Evolutionary conservation across 1,284 basidiomycete species (phyloP).

Genomic region (Tylopilus sp.): DNA sequence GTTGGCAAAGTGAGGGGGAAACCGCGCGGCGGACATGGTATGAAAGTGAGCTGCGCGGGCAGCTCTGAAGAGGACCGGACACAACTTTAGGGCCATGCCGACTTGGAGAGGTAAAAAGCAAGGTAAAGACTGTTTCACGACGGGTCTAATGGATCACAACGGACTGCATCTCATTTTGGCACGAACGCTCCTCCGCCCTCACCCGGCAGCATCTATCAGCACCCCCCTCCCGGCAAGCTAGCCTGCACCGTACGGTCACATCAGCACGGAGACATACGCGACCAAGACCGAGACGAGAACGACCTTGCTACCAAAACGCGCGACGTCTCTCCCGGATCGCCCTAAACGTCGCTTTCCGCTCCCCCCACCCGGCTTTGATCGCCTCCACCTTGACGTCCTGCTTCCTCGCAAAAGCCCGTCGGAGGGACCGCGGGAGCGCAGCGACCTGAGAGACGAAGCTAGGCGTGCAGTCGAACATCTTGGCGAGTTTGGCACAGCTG

Average conservation of each 20-base stretch:
- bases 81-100: slow-evolving; percentile 16
- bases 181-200: neutral
- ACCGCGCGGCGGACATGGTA: slow-evolving; percentile 25
- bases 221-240: neutral
- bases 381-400: slow-evolving; percentile 41
- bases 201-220: neutral
- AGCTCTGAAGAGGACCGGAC: slow-evolving; percentile 6
- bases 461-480: slow-evolving; percentile 55
- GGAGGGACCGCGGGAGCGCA: slow-evolving; percentile 46
- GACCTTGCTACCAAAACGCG: slow-evolving; percentile 48
- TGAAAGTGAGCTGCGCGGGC: slow-evolving; percentile 7
- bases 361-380: slow-evolving; percentile 53
- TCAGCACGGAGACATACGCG: neutral
- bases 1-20: slow-evolving; percentile 51
- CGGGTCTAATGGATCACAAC: neutral
- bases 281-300: neutral
- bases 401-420: slow-evolving; percentile 37
- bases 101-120: neutral
- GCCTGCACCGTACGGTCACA: neutral
- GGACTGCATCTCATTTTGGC: neutral
- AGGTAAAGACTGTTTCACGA: neutral
- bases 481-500: slow-evolving; percentile 50
- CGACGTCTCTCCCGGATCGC: slow-evolving; percentile 56
- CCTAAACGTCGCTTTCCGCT: slow-evolving; percentile 49
- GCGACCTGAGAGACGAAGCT: slow-evolving; percentile 56